These are phyloP conservation scores for Fusarium ramigenum DNA, from an alignment of 2,329 filamentous ascomycete species.

Conservation along the genomic window DNA sequence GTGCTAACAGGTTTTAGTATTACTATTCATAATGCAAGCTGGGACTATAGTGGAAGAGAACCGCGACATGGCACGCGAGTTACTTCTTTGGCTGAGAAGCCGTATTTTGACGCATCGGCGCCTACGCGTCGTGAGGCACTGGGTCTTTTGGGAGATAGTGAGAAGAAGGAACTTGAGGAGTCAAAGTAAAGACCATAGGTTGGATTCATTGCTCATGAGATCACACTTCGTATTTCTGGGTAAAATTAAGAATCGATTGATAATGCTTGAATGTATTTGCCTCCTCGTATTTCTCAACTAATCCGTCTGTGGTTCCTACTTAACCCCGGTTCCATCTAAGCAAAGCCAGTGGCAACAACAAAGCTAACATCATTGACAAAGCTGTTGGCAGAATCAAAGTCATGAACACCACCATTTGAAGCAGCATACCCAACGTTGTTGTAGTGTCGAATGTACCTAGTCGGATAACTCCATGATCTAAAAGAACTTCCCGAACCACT, in stretches of 20 bases:
- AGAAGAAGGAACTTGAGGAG: conserved; percentile 49
- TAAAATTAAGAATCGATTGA: too few species aligned
- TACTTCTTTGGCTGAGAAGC: conserved; percentile 75
- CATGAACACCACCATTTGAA: conserved; percentile 15
- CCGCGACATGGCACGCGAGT: conserved; percentile 78
- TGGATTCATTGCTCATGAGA: too few species aligned
- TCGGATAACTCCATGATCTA: conserved; percentile 25
- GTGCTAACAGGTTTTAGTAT: conserved; percentile 51
- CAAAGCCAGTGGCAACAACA: background rate
- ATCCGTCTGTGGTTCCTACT: background rate
- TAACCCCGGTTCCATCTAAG: background rate
- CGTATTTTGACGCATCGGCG: conserved; percentile 70
- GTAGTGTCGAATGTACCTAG: conserved; percentile 16
- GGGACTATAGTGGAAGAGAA: conserved; percentile 75
- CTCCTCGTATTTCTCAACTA: too few species aligned
- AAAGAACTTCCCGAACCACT: conserved; percentile 1
- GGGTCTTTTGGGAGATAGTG: conserved; percentile 67
- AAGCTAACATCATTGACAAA: conserved; percentile 17
- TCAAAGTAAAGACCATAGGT: background rate
- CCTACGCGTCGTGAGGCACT: conserved; percentile 73
- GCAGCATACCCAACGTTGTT: background rate
- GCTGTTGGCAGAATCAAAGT: background rate
- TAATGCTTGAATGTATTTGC: too few species aligned
- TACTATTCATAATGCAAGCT: conserved; percentile 78
- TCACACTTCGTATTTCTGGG: too few species aligned